Percentiles rank a stretch among this genome's conserved stretches.
Conservation (phyloP, 129 eudicot species). For the Flaveria sonorensis region DNA sequence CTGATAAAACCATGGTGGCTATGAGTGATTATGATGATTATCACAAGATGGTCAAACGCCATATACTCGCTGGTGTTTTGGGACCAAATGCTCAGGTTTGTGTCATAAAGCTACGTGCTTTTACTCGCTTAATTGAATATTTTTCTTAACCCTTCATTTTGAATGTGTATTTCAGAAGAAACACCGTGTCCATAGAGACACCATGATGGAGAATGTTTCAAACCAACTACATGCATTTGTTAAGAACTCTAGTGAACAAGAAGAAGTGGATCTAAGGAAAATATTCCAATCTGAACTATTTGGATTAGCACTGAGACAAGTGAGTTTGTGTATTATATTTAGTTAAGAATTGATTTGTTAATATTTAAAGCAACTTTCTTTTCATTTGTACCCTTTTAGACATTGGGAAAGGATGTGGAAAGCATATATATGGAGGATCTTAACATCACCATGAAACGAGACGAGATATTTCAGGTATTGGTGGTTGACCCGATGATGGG, state of each 20-base stretch:
- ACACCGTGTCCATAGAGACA: conserved; percentile 62
- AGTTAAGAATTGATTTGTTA: background rate
- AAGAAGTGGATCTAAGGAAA: conserved; percentile 61
- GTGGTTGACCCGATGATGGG: conserved; percentile 68
- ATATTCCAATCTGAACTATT: conserved; percentile 79
- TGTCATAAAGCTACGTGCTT: background rate
- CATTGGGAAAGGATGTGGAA: conserved; percentile 60
- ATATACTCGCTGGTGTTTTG: conserved; percentile 54
- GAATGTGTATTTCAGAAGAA: conserved; percentile 50
- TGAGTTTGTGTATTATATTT: conserved; percentile 35
- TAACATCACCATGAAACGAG: conserved; percentile 47
- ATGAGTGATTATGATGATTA: conserved; percentile 85
- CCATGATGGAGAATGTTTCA: conserved; percentile 50
- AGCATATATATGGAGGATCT: conserved; percentile 61
- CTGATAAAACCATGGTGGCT: conserved; percentile 85
- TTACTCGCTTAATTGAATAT: background rate
- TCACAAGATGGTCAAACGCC: conserved; percentile 59
- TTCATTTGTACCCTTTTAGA: conserved; percentile 32
- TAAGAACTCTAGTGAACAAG: conserved; percentile 40
- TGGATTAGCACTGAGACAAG: conserved; percentile 78
- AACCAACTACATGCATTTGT: conserved; percentile 42
- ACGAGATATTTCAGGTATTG: conserved; percentile 50
- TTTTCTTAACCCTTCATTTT: background rate
- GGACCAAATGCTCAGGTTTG: conserved; percentile 92
- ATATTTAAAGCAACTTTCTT: background rate